phyloP scores from a whole-genome alignment of 805 yeast genomes.

The Ogataea corticis region DNA sequence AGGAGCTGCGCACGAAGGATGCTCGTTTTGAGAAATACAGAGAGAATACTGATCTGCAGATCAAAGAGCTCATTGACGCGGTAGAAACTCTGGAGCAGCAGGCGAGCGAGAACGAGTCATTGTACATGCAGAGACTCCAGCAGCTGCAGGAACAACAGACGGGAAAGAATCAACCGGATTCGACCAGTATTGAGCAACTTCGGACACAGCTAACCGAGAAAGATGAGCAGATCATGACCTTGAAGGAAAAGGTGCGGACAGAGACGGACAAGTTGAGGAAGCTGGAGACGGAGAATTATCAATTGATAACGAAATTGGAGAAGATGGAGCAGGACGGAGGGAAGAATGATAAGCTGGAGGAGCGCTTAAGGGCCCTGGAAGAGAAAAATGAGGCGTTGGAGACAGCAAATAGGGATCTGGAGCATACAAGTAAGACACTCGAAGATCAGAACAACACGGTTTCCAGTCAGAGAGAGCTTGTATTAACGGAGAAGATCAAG shows the following conservation, averaged over 20 bases:
- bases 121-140: conserved; percentile 47
- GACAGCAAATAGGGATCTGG: not conserved
- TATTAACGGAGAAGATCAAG: not conserved
- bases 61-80: conserved; percentile 59
- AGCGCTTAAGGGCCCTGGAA: conserved; percentile 10
- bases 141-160: conserved; percentile 32
- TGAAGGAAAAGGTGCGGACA: not conserved
- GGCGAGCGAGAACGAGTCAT: conserved; percentile 53
- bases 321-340: conserved; percentile 2
- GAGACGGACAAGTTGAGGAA: not conserved
- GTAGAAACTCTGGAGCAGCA: conserved; percentile 55
- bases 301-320: conserved; percentile 6
- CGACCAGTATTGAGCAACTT: conserved; percentile 17
- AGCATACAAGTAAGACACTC: not conserved
- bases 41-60: conserved; percentile 49
- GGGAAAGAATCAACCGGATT: conserved; percentile 16
- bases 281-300: conserved; percentile 17
- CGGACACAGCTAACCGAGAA: conserved; percentile 14
- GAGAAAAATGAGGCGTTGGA: not conserved
- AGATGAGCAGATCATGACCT: conserved; percentile 4
- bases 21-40: conserved; percentile 47
- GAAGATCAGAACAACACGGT: not conserved
- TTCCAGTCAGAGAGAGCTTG: too few species aligned
- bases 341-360: conserved; percentile 5
- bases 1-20: conserved; percentile 45